phyloP scores from a whole-genome alignment of 1,284 basidiomycete species.

The Apiotrichum akiyoshidainum region DNA sequence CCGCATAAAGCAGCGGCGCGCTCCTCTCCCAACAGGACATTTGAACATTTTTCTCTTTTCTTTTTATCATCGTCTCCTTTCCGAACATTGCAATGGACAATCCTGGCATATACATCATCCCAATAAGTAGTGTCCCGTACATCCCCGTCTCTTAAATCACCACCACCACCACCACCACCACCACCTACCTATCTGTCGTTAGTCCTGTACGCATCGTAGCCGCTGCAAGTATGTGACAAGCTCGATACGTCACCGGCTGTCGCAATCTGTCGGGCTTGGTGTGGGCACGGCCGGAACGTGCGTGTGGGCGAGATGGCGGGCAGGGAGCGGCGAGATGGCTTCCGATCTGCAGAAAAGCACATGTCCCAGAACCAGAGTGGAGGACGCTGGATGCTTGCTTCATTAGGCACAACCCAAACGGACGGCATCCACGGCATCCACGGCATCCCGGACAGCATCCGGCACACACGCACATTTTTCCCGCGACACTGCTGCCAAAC shows the following conservation, averaged over 20 bases:
- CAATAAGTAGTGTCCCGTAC: neutral
- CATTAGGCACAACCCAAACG: too few relatives aligned
- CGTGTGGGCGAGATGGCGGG: too few relatives aligned
- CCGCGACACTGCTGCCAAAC: neutral
- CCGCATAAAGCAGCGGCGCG: neutral
- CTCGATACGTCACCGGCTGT: neutral
- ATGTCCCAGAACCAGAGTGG: too few relatives aligned
- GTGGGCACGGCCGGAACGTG: too few relatives aligned
- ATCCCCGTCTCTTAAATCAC: too few relatives aligned
- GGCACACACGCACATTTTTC: neutral
- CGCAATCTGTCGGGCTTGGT: neutral
- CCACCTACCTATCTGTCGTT: neutral
- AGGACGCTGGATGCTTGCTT: too few relatives aligned
- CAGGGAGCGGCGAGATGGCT: too few relatives aligned
- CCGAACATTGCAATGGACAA: conserved; percentile 2
- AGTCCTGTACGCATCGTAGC: neutral
- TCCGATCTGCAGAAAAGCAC: too few relatives aligned
- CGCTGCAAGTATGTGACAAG: neutral
- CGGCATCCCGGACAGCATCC: neutral
- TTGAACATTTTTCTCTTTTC: neutral
- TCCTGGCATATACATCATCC: neutral
- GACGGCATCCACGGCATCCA: too few relatives aligned
- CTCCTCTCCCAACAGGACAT: neutral
- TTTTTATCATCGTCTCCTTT: neutral
- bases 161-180: too few relatives aligned